Base-by-base conservation (phyloP, 2,329 filamentous ascomycete genomes). In the Talaromyces sp. region DNA sequence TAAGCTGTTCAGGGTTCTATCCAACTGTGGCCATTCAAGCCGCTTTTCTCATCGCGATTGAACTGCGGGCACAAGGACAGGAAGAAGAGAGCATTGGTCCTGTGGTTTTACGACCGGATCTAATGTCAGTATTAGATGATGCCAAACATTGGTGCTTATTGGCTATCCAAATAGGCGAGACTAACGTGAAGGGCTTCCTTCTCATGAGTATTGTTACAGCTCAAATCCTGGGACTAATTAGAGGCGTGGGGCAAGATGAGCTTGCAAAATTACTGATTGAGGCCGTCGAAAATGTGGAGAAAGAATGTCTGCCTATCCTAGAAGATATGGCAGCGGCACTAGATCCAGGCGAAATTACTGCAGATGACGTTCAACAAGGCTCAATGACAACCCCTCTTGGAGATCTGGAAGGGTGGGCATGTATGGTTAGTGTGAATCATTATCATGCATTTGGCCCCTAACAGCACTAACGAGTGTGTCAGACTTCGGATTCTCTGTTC, bases 111-210 rank as follows among this genome's bases (percentile, higher is more conserved):
- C 68, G 72, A 1, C 63, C 61, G 0, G 71, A 74, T 57, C 59
- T 75, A 0, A 59, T 75, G 9, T 62, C 67, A 1, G 61, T 69
- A 1, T 5, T 85, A 4, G 68, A 78, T 0, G 78, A 83, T 10
- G 71, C 75, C 0, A 76, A 73, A 42, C 56, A 56, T 0, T 84
- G 79, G 79, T 67, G 67, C 1, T 67, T 81, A 52, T 64, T 66
- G 5, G 73, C 71, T 8, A 73, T 85, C n/a, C 65, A 76, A 53
- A 75, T 74, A 0, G 84, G 82, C 1, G 82, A 86, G 69, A 85
- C 82, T 0, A 86, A 85, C 60, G 71, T 82, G 23, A 86, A 86
- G 64, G 81, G 81, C 0, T 80, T 80, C 47, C 56, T 86, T 18
- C 74, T 85, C 12, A 63, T 72, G 1, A 68, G 68, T 8, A 66